Conservation (phyloP, 441 rosid genomes). For the Pelargonium exstipulatum region DNA sequence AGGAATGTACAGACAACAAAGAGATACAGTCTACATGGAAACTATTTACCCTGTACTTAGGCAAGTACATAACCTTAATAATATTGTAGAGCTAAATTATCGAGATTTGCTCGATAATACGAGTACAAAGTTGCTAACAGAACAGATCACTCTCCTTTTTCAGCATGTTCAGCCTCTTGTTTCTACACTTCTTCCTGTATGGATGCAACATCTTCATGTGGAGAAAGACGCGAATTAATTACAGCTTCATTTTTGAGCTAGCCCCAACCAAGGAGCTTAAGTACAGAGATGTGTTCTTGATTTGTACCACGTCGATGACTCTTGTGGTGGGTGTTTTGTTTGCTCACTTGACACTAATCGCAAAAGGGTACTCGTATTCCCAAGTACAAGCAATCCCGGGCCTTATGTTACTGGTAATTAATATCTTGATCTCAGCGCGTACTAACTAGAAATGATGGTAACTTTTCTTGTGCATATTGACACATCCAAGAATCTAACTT, state of each 20-base stretch:
- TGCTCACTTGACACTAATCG: slow-evolving; percentile 61
- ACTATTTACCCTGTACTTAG: slow-evolving; percentile 88
- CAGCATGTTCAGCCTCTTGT: slow-evolving; percentile 91
- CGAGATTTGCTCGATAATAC: not conserved
- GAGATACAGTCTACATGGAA: slow-evolving; percentile 81
- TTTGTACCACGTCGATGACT: slow-evolving; percentile 71
- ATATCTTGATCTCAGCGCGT: no score
- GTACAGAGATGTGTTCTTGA: slow-evolving; percentile 86
- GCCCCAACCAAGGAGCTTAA: slow-evolving; percentile 74
- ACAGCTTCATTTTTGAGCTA: slow-evolving; percentile 84
- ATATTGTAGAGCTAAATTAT: no score
- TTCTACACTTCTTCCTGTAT: slow-evolving; percentile 77
- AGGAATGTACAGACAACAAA: slow-evolving; percentile 64
- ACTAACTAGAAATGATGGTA: no score
- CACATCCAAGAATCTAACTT: no score
- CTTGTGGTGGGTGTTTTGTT: slow-evolving; percentile 72
- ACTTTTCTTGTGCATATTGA: no score
- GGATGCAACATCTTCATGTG: slow-evolving; percentile 95
- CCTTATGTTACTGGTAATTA: slow-evolving; percentile 60
- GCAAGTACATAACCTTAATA: slow-evolving; percentile 15
- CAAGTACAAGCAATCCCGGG: slow-evolving; percentile 91
- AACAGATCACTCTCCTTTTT: no score
- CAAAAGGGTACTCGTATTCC: slow-evolving; percentile 56
- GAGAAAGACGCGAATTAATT: slow-evolving; percentile 85
- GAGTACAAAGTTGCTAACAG: not conserved